These are phyloP conservation scores for Hebeloma cylindrosporum DNA, from an alignment of 768 basidiomycete genomes.

Conservation along the genomic window DNA sequence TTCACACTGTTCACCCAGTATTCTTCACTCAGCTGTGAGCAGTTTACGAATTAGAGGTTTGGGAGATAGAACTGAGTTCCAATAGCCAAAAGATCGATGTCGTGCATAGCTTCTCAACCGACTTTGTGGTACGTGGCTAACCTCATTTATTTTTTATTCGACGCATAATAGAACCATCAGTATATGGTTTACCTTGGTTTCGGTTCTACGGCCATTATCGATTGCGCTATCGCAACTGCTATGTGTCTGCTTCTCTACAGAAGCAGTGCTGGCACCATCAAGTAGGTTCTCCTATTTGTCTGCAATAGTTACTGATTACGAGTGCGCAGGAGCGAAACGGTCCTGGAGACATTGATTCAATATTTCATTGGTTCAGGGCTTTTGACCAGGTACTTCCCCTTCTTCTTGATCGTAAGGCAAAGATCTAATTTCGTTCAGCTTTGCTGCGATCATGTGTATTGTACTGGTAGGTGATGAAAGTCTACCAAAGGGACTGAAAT, in stretches of 20 bases:
- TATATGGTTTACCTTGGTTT: constrained; percentile 34
- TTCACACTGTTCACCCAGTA: constrained; percentile 8
- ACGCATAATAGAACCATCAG: constrained; percentile 10
- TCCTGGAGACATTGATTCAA: constrained; percentile 29
- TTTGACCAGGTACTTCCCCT: constrained; percentile 25
- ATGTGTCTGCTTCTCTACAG: constrained; percentile 34
- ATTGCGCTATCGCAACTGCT: constrained; percentile 29
- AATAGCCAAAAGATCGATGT: constrained; percentile 18
- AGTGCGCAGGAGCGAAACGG: constrained; percentile 23
- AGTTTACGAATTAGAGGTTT: no score
- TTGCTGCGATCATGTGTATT: constrained; percentile 30
- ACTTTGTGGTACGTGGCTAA: constrained; percentile 19
- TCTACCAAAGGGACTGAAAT: not conserved
- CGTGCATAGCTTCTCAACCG: constrained; percentile 18
- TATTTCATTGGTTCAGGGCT: constrained; percentile 34
- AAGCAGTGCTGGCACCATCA: constrained; percentile 23
- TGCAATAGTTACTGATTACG: not conserved
- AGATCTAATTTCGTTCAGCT: constrained; percentile 15
- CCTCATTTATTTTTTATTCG: not conserved
- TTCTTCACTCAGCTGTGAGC: constrained; percentile 25
- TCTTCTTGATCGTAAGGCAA: not conserved
- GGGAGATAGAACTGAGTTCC: not conserved
- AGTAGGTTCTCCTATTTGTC: constrained; percentile 7
- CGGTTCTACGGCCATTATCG: constrained; percentile 29
- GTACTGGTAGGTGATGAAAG: constrained; percentile 28